Evolutionary conservation across 805 yeast genomes (phyloP).

Genomic region (Lachancea fermentati): DNA sequence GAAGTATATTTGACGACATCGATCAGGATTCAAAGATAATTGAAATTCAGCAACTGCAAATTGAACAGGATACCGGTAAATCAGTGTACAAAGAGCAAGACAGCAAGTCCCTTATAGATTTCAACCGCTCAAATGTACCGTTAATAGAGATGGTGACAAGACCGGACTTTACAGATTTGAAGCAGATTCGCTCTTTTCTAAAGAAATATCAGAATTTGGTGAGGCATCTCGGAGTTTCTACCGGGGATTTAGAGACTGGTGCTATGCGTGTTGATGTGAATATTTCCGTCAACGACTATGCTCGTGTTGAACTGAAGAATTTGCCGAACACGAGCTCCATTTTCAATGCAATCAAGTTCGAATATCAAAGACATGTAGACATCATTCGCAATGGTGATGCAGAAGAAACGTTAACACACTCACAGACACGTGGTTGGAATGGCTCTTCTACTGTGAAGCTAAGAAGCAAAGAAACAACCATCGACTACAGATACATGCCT

Average conservation of each 20-base stretch:
- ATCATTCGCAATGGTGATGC: slow-evolving; percentile 38
- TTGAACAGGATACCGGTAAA: slow-evolving; percentile 94
- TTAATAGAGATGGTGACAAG: slow-evolving; percentile 85
- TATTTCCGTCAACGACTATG: slow-evolving; percentile 66
- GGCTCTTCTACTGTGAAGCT: slow-evolving; percentile 62
- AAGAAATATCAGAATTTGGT: slow-evolving; percentile 73
- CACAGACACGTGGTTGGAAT: slow-evolving; percentile 90
- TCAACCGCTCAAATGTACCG: slow-evolving; percentile 81
- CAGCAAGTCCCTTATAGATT: slow-evolving; percentile 51
- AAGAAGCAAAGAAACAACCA: slow-evolving; percentile 72
- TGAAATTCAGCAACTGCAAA: slow-evolving; percentile 71
- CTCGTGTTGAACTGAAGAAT: slow-evolving; percentile 85
- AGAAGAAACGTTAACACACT: slow-evolving; percentile 22
- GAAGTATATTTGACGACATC: slow-evolving; percentile 48
- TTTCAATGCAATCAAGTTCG: slow-evolving; percentile 64
- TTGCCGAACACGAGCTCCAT: slow-evolving; percentile 81
- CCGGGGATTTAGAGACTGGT: slow-evolving; percentile 91
- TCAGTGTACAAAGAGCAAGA: slow-evolving; percentile 46
- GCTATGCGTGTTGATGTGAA: slow-evolving; percentile 95
- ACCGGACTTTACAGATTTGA: slow-evolving; percentile 70
- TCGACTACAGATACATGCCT: slow-evolving; percentile 91
- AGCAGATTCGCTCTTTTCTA: slow-evolving; percentile 71
- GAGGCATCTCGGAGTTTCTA: slow-evolving; percentile 62
- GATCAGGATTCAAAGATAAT: slow-evolving; percentile 42
- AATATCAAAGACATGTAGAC: slow-evolving; percentile 62